Evolutionary conservation across 345 rosid species (phyloP).

Genomic region (Clarkia xantiana): DNA sequence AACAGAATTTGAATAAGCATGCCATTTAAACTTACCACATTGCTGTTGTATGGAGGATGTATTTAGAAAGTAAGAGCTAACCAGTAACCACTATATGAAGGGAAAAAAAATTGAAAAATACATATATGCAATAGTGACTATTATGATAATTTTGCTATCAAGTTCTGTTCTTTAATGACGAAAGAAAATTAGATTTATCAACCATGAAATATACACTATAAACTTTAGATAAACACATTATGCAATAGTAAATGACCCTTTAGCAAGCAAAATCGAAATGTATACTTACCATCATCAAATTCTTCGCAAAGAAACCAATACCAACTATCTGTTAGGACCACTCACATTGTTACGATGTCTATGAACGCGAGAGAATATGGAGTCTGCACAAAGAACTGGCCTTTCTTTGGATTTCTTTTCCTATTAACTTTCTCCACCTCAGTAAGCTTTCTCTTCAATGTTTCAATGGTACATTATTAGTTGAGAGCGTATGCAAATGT

Average conservation of each 20-base stretch:
- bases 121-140: too few relatives aligned
- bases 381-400: constrained; percentile 57
- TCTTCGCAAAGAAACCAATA: constrained; percentile 55
- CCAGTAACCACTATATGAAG: constrained; percentile 1
- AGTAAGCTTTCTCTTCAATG: constrained; percentile 36
- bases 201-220: too few relatives aligned
- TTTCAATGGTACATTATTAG: constrained; percentile 28
- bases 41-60: background rate
- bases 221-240: too few relatives aligned
- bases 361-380: constrained; percentile 52
- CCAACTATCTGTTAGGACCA: constrained; percentile 57
- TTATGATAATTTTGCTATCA: too few relatives aligned
- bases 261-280: too few relatives aligned
- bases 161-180: too few relatives aligned
- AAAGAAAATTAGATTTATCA: too few relatives aligned
- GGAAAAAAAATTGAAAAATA: too few relatives aligned
- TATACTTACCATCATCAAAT: constrained; percentile 63
- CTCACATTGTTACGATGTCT: constrained; percentile 68
- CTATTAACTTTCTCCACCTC: constrained; percentile 41
- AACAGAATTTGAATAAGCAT: background rate
- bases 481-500: constrained; percentile 24
- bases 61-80: background rate
- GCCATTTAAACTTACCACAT: background rate
- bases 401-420: constrained; percentile 28
- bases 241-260: too few relatives aligned